Evolutionary conservation across 169 alveolate species (phyloP).

Genomic region (Eimeria acervulina): DNA sequence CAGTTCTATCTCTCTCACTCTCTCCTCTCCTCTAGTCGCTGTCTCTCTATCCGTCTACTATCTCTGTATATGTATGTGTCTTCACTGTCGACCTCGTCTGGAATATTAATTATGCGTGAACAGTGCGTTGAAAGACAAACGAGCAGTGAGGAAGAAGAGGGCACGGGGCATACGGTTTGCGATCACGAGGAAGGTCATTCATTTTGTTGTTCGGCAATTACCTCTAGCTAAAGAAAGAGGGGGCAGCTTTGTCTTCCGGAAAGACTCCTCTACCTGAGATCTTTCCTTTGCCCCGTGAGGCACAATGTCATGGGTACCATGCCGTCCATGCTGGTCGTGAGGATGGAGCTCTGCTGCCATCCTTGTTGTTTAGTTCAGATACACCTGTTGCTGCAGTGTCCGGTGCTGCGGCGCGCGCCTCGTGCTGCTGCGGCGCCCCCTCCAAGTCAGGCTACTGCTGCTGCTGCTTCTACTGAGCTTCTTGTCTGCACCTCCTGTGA

Average conservation of each 20-base stretch:
- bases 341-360: constrained; percentile 81
- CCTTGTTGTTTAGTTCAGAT: not conserved
- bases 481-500: not conserved
- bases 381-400: constrained; percentile 12
- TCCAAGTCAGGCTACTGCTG: not conserved
- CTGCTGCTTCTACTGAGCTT: not conserved
- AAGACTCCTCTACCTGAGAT: constrained; percentile 53
- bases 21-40: too few relatives aligned
- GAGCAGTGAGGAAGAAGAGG: too few relatives aligned
- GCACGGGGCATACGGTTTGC: not conserved
- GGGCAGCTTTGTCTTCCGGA: constrained; percentile 62
- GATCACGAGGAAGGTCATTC: not conserved
- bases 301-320: constrained; percentile 80
- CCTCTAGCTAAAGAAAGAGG: constrained; percentile 62
- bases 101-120: too few relatives aligned
- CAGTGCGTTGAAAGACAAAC: too few relatives aligned
- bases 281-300: constrained; percentile 82
- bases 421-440: not conserved
- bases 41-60: not conserved
- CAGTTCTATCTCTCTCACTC: too few relatives aligned
- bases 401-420: constrained; percentile 1
- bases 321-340: constrained; percentile 84
- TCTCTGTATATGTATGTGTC: too few relatives aligned
- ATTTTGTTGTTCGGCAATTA: not conserved
- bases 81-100: too few relatives aligned